A percentile compares a stretch with the other conserved stretches of the same genome.
Evolutionary conservation across 2,329 filamentous ascomycete species (phyloP).

Genomic region (Lachnellula cervina): DNA sequence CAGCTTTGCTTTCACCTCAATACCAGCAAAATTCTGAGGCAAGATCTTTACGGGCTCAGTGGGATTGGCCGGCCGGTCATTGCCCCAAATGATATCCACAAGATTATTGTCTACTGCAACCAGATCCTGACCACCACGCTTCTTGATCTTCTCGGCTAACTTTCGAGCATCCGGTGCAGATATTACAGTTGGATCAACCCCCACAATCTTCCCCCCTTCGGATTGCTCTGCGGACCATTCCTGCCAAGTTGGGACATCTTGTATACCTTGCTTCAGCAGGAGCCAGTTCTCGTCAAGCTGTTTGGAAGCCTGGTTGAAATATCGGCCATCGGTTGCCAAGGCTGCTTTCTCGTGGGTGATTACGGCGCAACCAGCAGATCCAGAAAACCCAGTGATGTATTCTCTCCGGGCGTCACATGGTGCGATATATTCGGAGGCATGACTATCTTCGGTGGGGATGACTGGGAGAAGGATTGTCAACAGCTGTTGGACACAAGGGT

Average conservation of each 20-base stretch:
- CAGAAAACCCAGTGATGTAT: slow-evolving; percentile 90
- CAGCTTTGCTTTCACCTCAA: slow-evolving; percentile 77
- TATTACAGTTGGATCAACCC: slow-evolving; percentile 84
- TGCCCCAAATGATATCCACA: slow-evolving; percentile 85
- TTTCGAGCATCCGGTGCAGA: slow-evolving; percentile 69
- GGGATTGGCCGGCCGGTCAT: slow-evolving; percentile 67
- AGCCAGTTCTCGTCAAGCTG: slow-evolving; percentile 91
- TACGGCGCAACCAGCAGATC: slow-evolving; percentile 89
- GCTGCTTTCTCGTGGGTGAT: slow-evolving; percentile 82
- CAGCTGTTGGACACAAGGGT: slow-evolving; percentile 16
- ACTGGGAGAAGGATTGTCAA: slow-evolving; percentile 52
- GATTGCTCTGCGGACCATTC: slow-evolving; percentile 89
- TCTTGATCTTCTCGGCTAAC: slow-evolving; percentile 79
- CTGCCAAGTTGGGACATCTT: slow-evolving; percentile 94
- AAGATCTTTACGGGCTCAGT: slow-evolving; percentile 72
- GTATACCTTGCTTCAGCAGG: slow-evolving; percentile 85
- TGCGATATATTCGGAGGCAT: slow-evolving; percentile 97
- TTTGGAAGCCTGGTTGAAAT: slow-evolving; percentile 93
- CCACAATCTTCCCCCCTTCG: slow-evolving; percentile 81
- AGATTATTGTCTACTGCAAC: slow-evolving; percentile 75
- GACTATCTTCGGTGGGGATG: slow-evolving; percentile 92
- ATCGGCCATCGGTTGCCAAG: slow-evolving; percentile 89
- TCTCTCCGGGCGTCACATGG: slow-evolving; percentile 88
- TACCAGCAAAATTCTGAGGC: slow-evolving; percentile 70
- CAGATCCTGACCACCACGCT: slow-evolving; percentile 74